Evolutionary conservation across 2,329 filamentous ascomycete genomes (phyloP).

Genomic region (Talaromyces funiculosus): DNA sequence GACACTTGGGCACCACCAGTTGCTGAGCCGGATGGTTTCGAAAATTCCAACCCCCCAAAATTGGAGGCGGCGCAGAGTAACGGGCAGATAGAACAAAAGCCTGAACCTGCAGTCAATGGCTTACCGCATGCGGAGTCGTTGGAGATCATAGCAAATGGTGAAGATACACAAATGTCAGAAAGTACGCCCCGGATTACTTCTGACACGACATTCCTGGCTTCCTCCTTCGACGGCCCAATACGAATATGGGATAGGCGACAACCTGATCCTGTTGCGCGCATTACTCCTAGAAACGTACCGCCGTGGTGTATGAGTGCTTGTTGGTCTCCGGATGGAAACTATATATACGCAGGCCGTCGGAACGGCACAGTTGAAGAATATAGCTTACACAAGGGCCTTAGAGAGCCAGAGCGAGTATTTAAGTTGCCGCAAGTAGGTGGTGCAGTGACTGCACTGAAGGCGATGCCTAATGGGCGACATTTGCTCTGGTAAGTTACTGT

Average conservation of each 20-base stretch:
- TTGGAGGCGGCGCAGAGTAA: slow-evolving; percentile 10
- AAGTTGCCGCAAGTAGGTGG: slow-evolving; percentile 87
- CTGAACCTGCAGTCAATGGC: slow-evolving; percentile 27
- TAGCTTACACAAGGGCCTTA: slow-evolving; percentile 72
- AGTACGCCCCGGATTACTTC: slow-evolving; percentile 45
- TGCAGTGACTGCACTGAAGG: slow-evolving; percentile 76
- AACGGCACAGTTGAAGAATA: slow-evolving; percentile 95
- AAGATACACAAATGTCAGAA: slow-evolving; percentile 22
- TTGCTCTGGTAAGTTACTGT: slow-evolving; percentile 64
- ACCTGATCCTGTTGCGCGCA: slow-evolving; percentile 69
- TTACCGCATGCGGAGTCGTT: slow-evolving; percentile 40
- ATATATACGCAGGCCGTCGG: slow-evolving; percentile 83
- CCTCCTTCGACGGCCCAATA: slow-evolving; percentile 50
- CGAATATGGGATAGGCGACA: slow-evolving; percentile 55
- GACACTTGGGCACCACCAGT: slow-evolving; percentile 10
- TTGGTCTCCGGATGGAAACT: slow-evolving; percentile 94
- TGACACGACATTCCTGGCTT: slow-evolving; percentile 78
- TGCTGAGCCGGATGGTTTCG: slow-evolving; percentile 16
- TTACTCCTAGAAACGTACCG: slow-evolving; percentile 68
- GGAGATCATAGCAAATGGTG: slow-evolving; percentile 22
- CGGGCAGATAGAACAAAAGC: slow-evolving; percentile 24
- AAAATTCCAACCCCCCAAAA: not conserved
- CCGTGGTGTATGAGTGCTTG: slow-evolving; percentile 98
- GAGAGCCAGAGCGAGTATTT: slow-evolving; percentile 70
- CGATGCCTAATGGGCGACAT: slow-evolving; percentile 91